Conservation (phyloP, 768 basidiomycete genomes). For the Xerocomus spinulosus region DNA sequence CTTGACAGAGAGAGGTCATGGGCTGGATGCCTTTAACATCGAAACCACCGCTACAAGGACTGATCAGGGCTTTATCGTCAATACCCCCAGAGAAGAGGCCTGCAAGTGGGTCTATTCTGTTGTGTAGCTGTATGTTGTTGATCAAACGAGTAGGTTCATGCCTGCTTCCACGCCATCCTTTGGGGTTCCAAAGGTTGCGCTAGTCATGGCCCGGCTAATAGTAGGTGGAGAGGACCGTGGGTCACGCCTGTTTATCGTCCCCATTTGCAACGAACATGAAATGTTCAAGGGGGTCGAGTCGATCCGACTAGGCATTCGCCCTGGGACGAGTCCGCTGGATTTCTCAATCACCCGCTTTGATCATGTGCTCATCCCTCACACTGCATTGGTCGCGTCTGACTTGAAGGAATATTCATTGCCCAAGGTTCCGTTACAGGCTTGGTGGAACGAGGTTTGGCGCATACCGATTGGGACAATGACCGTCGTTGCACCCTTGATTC, state of each 20-base stretch:
- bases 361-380: slow-evolving; percentile 45
- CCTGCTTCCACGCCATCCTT: slow-evolving; percentile 52
- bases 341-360: slow-evolving; percentile 55
- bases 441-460: slow-evolving; percentile 55
- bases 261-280: slow-evolving; percentile 48
- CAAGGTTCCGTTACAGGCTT: slow-evolving; percentile 40
- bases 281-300: slow-evolving; percentile 53
- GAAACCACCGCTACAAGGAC: slow-evolving; percentile 57
- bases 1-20: slow-evolving; percentile 54
- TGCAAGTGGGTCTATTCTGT: slow-evolving; percentile 42
- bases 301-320: slow-evolving; percentile 45
- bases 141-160: slow-evolving; percentile 44
- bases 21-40: slow-evolving; percentile 56
- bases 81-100: slow-evolving; percentile 55
- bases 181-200: slow-evolving; percentile 52
- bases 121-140: too few species aligned
- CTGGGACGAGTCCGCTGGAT: slow-evolving; percentile 51
- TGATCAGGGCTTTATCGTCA: slow-evolving; percentile 46
- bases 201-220: slow-evolving; percentile 53
- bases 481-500: slow-evolving; percentile 46
- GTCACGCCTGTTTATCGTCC: slow-evolving; percentile 50
- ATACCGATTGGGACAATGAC: slow-evolving; percentile 52
- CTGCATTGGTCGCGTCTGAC: slow-evolving; percentile 15
- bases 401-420: slow-evolving; percentile 35
- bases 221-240: slow-evolving; percentile 49